These are phyloP conservation scores for Aspergillus glaucus DNA, from an alignment of 2,329 filamentous ascomycete genomes.

Conservation along the genomic window DNA sequence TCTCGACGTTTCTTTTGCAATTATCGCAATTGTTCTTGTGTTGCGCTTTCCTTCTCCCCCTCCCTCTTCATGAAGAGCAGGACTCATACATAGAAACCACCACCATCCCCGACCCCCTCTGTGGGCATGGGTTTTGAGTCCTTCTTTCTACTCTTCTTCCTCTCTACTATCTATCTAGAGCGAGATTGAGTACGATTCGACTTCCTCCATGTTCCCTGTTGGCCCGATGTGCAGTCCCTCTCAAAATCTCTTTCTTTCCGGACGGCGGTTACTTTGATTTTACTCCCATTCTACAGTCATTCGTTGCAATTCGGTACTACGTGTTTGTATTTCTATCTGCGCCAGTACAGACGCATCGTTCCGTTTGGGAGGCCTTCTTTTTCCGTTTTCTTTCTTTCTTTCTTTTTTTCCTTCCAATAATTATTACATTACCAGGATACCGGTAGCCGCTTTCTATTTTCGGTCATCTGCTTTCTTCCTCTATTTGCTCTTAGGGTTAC, in stretches of 20 bases:
- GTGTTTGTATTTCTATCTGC: constrained; percentile 15
- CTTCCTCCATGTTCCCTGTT: constrained; percentile 20
- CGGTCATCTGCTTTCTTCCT: constrained; percentile 11
- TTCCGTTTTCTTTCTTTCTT: constrained; percentile 17
- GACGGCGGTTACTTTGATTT: neutral
- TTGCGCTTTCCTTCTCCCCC: constrained; percentile 2
- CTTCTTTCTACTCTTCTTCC: neutral
- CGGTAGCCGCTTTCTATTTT: constrained; percentile 1
- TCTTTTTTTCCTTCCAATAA: constrained; percentile 2
- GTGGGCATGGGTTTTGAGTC: neutral
- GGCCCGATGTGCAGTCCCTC: constrained; percentile 10
- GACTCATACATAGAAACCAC: constrained; percentile 8
- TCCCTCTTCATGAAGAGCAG: neutral
- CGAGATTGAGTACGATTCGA: constrained; percentile 7
- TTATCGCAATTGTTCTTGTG: constrained; percentile 5
- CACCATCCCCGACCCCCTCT: neutral
- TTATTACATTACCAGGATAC: no score
- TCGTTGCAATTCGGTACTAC: constrained; percentile 14
- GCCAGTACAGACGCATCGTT: constrained; percentile 21
- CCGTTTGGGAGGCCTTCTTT: constrained; percentile 27
- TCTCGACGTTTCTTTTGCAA: neutral
- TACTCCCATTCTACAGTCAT: constrained; percentile 5
- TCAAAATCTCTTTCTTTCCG: constrained; percentile 7
- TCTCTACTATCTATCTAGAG: constrained; percentile 6
- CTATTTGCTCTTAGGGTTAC: constrained; percentile 5